A percentile compares a stretch with the other conserved stretches of the same genome.
Conservation (phyloP, 1,139 yeast genomes). For the Yamadazyma siamensis region DNA sequence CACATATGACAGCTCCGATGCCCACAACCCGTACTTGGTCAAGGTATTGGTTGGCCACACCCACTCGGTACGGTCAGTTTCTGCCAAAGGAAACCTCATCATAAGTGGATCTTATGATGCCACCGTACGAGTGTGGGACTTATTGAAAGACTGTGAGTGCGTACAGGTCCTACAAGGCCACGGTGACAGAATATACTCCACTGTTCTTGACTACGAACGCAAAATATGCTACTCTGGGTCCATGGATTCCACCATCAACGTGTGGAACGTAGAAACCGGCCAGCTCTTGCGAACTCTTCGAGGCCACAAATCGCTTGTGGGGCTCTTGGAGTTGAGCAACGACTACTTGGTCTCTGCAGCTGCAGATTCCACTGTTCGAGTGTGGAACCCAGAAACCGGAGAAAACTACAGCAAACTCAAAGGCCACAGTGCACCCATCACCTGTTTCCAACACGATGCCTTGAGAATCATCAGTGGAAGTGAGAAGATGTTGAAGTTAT, state of each 20-base stretch:
- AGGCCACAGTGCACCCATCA: constrained; percentile 86
- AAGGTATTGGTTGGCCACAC: constrained; percentile 82
- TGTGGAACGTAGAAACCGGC: constrained; percentile 87
- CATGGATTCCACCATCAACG: constrained; percentile 82
- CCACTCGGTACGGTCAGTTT: constrained; percentile 82
- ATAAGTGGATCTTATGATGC: constrained; percentile 92
- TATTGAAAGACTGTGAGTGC: constrained; percentile 66
- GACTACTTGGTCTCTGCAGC: constrained; percentile 91
- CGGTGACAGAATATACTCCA: constrained; percentile 80
- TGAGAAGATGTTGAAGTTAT: constrained; percentile 72
- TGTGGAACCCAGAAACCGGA: constrained; percentile 89
- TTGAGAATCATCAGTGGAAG: constrained; percentile 86
- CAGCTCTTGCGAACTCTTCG: constrained; percentile 60
- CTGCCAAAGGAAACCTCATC: constrained; percentile 80
- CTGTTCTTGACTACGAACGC: constrained; percentile 72
- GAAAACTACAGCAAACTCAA: constrained; percentile 65
- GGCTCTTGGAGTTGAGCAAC: constrained; percentile 74
- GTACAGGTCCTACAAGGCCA: constrained; percentile 78
- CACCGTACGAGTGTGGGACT: constrained; percentile 90
- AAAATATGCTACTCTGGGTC: constrained; percentile 89
- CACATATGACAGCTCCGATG: constrained; percentile 35
- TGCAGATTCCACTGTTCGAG: constrained; percentile 86
- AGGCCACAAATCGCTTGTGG: constrained; percentile 90
- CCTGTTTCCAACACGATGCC: constrained; percentile 90
- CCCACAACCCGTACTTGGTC: constrained; percentile 66